Evolutionary conservation across 2,329 filamentous ascomycete genomes (phyloP).

Genomic region (Stemphylium vesicarium): DNA sequence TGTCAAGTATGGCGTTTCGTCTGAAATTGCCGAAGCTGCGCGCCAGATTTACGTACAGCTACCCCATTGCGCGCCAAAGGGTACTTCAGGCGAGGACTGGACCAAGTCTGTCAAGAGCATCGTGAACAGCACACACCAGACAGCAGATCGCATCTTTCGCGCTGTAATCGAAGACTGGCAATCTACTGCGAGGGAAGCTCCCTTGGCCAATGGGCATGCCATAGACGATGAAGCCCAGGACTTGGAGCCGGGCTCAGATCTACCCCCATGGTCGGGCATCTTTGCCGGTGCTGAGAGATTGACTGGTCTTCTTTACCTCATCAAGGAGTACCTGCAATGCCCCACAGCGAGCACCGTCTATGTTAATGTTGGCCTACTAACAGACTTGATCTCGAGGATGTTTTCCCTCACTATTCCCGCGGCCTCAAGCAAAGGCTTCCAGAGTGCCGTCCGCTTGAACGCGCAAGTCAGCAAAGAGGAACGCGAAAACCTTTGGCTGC

Average conservation of each 20-base stretch:
- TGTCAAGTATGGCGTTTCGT: constrained; percentile 55
- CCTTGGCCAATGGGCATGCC: constrained; percentile 35
- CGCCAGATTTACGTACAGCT: constrained; percentile 72
- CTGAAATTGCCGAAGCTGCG: constrained; percentile 63
- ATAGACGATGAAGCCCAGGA: constrained; percentile 47
- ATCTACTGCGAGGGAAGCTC: constrained; percentile 59
- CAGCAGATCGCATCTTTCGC: constrained; percentile 78
- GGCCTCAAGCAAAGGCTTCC: constrained; percentile 50
- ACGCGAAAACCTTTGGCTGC: constrained; percentile 76
- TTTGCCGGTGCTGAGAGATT: constrained; percentile 74
- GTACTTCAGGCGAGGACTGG: constrained; percentile 80
- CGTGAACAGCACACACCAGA: constrained; percentile 70
- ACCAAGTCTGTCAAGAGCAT: constrained; percentile 66
- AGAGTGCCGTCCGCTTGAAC: constrained; percentile 64
- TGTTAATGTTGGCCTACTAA: constrained; percentile 69
- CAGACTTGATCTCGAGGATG: constrained; percentile 74
- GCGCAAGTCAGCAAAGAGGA: constrained; percentile 79
- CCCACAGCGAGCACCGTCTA: constrained; percentile 70
- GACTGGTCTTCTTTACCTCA: constrained; percentile 67
- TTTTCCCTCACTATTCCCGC: constrained; percentile 67
- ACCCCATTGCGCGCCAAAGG: constrained; percentile 82
- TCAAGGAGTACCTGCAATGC: constrained; percentile 68
- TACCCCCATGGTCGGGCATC: constrained; percentile 79
- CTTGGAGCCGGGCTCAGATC: constrained; percentile 50
- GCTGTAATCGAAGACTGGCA: constrained; percentile 84